Base-by-base conservation (phyloP, 257 asterid genomes). In the Fraxinus cuspidata region DNA sequence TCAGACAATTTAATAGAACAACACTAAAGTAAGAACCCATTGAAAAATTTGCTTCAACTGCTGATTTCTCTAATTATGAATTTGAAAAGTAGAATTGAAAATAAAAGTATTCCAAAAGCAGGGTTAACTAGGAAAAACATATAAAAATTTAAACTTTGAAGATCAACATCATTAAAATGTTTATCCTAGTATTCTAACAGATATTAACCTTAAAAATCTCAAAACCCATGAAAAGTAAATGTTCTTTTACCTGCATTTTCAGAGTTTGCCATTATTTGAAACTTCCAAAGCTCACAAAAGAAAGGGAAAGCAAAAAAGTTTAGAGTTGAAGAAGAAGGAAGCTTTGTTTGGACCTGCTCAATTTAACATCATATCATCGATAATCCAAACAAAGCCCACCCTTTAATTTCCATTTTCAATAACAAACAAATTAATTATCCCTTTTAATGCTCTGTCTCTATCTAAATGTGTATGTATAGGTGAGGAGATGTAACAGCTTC, bases 211-310 rank as follows among this genome's bases (percentile, higher is more conserved):
- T 23, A 72, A 69, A 70, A 74, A 47, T 56, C 42, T 8, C 1
- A 76, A 77, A 83, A 67, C 60, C 71, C 84, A 78, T 8, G 75
- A 83, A 63, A 81, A 56, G 78, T 63, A 72, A 28, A 75, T 74
- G 47, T 29, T 44, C 32, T 18, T 71, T 84, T 69, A 90, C 93
- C 92, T 84, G 89, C 64, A 81, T 74, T 84, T 74, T 69, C 80
- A 68, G 89, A 81, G 71, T 63, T 82, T 71, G 84, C 81, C 83
- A 77, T 84, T 92, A 90, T 88, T 56, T 70, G 81, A 72, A 70
- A 3, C 23, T 16, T 47, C 29, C 69, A 67, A 76, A 80, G 79
- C 80, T 72, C 80, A 37, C 32, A 18, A 60, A 49, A 73, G 23
- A 67, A 68, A 53, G 64, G 25, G 28, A 74, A 19, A 64, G 53